A percentile compares a stretch with the other conserved stretches of the same genome.
These are phyloP conservation scores for Tilletia indica DNA, from an alignment of 1,284 basidiomycete species.

Conservation along the genomic window DNA sequence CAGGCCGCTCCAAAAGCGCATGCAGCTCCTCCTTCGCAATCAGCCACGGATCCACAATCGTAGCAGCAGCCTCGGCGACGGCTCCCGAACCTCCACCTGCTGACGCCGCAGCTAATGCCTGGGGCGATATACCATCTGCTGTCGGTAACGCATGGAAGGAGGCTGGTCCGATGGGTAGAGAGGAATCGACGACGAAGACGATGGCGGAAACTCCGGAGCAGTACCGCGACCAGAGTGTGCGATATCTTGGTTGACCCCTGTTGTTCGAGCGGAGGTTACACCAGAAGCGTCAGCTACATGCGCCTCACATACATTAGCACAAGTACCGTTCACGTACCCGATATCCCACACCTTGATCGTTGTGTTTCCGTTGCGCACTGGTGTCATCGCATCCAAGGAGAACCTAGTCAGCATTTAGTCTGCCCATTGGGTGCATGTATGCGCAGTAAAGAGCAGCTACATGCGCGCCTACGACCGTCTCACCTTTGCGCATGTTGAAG, in stretches of 20 bases:
- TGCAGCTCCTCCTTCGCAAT: slow-evolving; percentile 86
- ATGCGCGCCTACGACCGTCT: slow-evolving; percentile 21
- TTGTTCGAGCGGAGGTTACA: slow-evolving; percentile 6
- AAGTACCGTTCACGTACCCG: slow-evolving; percentile 58
- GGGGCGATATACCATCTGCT: not conserved
- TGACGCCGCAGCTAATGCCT: slow-evolving; percentile 12
- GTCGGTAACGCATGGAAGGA: slow-evolving; percentile 4
- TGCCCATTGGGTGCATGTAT: not conserved
- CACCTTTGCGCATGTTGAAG: slow-evolving; percentile 70
- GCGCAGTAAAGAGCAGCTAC: too few species aligned
- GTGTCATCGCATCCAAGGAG: not conserved
- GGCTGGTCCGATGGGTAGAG: slow-evolving; percentile 23
- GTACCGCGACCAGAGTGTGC: slow-evolving; percentile 84
- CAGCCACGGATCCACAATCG: slow-evolving; percentile 29
- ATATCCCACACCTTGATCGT: slow-evolving; percentile 95
- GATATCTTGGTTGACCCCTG: slow-evolving; percentile 84
- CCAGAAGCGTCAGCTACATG: slow-evolving; percentile 9
- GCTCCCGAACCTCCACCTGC: not conserved
- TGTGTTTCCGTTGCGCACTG: slow-evolving; percentile 79
- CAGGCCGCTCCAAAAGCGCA: slow-evolving; percentile 73
- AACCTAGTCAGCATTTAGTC: not conserved
- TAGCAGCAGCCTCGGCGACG: not conserved
- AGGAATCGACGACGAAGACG: slow-evolving; percentile 65
- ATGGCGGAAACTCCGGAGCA: slow-evolving; percentile 91
- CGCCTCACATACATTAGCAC: too few species aligned